Evolutionary conservation across 2,329 filamentous ascomycete species (phyloP).

Genomic region (Triangularia verruculosa): DNA sequence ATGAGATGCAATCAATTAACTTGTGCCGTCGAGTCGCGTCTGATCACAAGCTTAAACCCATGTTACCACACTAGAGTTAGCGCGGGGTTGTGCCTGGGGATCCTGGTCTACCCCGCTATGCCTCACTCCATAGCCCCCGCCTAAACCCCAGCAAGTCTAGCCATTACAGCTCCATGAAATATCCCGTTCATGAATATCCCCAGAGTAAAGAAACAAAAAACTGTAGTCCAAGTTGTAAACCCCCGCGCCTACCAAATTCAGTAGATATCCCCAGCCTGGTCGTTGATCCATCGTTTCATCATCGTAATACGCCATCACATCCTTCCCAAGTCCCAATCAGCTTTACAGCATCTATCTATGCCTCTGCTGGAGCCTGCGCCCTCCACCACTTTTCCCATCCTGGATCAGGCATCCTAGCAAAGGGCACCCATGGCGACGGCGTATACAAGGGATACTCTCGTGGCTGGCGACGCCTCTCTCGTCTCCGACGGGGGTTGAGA

Average conservation of each 20-base stretch:
- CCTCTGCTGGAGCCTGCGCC: slow-evolving; percentile 20
- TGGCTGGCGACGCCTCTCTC: neutral
- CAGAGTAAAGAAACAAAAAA: neutral
- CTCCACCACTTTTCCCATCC: slow-evolving; percentile 30
- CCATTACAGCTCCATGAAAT: too few relatives aligned
- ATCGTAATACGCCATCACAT: neutral
- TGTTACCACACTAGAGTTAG: slow-evolving; percentile 4
- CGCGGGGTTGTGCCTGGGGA: slow-evolving; percentile 12
- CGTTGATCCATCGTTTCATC: neutral
- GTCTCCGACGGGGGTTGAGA: neutral
- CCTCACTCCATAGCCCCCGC: neutral
- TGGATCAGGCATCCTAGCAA: slow-evolving; percentile 15
- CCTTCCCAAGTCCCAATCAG: too few relatives aligned
- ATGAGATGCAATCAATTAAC: neutral
- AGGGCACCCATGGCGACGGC: slow-evolving; percentile 11
- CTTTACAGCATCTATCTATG: slow-evolving; percentile 10
- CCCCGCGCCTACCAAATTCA: neutral
- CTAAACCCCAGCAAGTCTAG: neutral
- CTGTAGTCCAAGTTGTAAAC: neutral
- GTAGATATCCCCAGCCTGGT: neutral
- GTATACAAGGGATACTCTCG: neutral
- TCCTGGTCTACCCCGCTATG: neutral
- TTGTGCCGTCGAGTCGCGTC: slow-evolving; percentile 13
- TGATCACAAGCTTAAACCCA: neutral
- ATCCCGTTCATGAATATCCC: too few relatives aligned